Base-by-base conservation (phyloP, 306 rosid genomes). In the Medicago arabica region DNA sequence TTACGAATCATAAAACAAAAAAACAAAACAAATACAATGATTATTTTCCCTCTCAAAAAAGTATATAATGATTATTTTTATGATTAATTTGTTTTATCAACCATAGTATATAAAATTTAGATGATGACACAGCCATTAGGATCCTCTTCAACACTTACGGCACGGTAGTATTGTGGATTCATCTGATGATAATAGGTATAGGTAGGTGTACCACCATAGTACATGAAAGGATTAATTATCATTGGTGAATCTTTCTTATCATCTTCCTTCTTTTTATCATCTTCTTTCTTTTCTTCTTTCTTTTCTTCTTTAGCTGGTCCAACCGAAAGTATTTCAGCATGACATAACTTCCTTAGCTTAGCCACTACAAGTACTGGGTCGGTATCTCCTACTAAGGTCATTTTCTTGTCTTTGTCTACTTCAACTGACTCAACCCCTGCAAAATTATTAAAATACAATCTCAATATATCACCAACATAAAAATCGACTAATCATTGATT, bases 221-320 rank as follows among this genome's bases (percentile, higher is more conserved):
- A 19, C 58, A 49, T 83, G 0, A 55, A 0, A 25, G 61, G 66
- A 60, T 83, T 71, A 8, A 57, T 62, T 51, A 61, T 54, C 2
- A 61, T 78, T 40, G 72, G 39, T 5, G 84, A 74, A 41, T 64
- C 83, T 72, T 65, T 62, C 28, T 67, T 68, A n/a, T 47, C 25
- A 8, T 72, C 70, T 12, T 80, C 75, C 4, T 74, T 67, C 40
- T 67, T 67, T 16, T 51, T 28, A 13, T 78, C 66, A n/a, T 79
- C 73, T 6, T 71, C 53, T 36, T 88, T 84, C 2, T 83, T n/a
- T 0, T 65, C 88, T 13, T 82, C 87, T 53, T 86, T 91, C 75
- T 86, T 77, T 80, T 88, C 95, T 62, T 82, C 89, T 69, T 92
- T 86, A 15, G 90, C 85, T 11, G 89, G 85, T 38, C 89, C 97